Percentiles rank a stretch among this genome's conserved stretches.
Conservation (phyloP, 2,329 filamentous ascomycete species). For the Scedosporium aurantiacum region DNA sequence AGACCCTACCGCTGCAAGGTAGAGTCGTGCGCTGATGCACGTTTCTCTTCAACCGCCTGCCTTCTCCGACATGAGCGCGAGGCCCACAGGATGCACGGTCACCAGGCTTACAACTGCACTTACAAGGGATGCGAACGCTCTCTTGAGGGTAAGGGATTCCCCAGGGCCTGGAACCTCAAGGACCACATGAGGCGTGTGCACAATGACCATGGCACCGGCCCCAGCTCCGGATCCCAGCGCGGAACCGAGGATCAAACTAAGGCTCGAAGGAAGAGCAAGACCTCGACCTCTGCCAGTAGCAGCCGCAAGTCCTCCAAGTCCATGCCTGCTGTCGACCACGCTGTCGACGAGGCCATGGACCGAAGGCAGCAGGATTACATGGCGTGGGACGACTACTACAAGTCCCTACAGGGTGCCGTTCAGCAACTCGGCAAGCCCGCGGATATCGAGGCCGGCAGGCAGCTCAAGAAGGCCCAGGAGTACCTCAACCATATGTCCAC, state of each 20-base stretch:
- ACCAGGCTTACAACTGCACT: slow-evolving; percentile 83
- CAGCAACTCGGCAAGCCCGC: slow-evolving; percentile 36
- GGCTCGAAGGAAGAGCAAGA: slow-evolving; percentile 44
- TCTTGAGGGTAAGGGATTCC: slow-evolving; percentile 75
- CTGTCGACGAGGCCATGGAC: slow-evolving; percentile 6
- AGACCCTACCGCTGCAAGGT: slow-evolving; percentile 95
- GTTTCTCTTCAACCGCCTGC: slow-evolving; percentile 92
- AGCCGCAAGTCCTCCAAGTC: slow-evolving; percentile 13
- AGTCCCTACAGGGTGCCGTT: slow-evolving; percentile 49
- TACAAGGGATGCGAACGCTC: slow-evolving; percentile 82
- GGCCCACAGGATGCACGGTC: slow-evolving; percentile 89
- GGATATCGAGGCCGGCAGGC: slow-evolving; percentile 41
- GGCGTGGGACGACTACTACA: slow-evolving; percentile 52
- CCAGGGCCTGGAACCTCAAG: slow-evolving; percentile 86
- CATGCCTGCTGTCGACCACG: slow-evolving; percentile 13
- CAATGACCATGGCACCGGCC: slow-evolving; percentile 40
- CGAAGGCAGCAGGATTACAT: slow-evolving; percentile 19
- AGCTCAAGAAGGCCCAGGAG: slow-evolving; percentile 39
- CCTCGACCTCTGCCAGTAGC: slow-evolving; percentile 21
- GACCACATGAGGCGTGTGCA: slow-evolving; percentile 98
- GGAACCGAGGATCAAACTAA: slow-evolving; percentile 27
- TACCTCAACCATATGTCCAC: slow-evolving; percentile 41
- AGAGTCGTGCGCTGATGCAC: slow-evolving; percentile 68
- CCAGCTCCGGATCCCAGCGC: slow-evolving; percentile 8
- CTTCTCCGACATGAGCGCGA: slow-evolving; percentile 90